Evolutionary conservation across 2,329 filamentous ascomycete genomes (phyloP), one percentile per base, ranked within the genome.

Genomic region (Colletotrichum karsti): DNA sequence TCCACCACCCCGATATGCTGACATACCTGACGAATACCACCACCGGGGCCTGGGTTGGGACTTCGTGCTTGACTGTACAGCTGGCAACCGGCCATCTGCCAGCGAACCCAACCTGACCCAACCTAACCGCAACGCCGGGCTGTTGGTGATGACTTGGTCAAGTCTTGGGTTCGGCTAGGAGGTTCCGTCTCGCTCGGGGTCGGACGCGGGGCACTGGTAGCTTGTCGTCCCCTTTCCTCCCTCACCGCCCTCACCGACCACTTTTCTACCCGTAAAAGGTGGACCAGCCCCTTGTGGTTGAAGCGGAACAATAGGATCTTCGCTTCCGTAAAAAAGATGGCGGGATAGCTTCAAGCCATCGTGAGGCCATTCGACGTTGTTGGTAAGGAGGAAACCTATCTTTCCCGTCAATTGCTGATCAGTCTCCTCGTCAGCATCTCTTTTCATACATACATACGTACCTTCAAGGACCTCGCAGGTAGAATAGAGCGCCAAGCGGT

Each of bases 181-280:
- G 26, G 26, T 53, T 58, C 53, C 64, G 46, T 64, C 30, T 65
- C 37, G 64, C 46, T 68, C 53, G 30, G 44, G 64, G 20, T 48
- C 33, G 44, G 53, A 58, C 60, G 53, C 53, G 53, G 53, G 53
- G 64, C 64, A 54, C 22, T 63, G 24, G 42, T 30, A 56, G 42
- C 59, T 35, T 46, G 33, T 30, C 55, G 30, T 60, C 22, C 44
- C 33, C 28, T 37, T 57, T 48, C 30, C 28, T 28, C 9, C 48
- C 39, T 67, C 64, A 67, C 64, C 60, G 64, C 64, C 61, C 64
- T 67, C 60, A 51, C 30, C 30, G 46, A 53, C 60, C 60, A 63
- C 44, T 67, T 51, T 68, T 53, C 50, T 64, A 53, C 39, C 60
- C 46, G 54, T 68, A 50, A 59, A 68, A 4, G 35, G 53, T 59